These are phyloP conservation scores for Aspergillus steynii DNA, from an alignment of 495 filamentous ascomycete genomes.

Conservation along the genomic window DNA sequence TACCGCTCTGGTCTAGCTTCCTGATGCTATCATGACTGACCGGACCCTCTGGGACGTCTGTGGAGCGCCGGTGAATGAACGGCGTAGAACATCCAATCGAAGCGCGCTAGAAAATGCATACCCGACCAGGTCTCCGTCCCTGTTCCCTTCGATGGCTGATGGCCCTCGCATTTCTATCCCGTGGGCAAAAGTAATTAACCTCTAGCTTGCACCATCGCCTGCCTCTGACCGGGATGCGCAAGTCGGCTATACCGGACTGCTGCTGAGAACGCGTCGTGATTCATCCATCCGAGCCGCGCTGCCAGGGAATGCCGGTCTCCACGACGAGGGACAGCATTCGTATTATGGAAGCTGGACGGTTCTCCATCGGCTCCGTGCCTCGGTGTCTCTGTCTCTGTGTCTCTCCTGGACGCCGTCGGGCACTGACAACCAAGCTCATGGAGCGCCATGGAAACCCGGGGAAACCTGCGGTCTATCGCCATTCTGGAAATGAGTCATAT, in stretches of 20 bases:
- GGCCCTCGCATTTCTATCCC: too few relatives aligned
- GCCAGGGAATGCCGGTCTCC: slow-evolving; percentile 16
- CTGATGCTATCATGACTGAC: neutral
- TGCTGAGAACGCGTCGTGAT: neutral
- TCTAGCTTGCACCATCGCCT: neutral
- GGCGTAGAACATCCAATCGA: slow-evolving; percentile 19
- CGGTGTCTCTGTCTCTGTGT: neutral
- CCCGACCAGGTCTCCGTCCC: slow-evolving; percentile 10
- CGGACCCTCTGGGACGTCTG: slow-evolving; percentile 5
- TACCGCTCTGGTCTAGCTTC: slow-evolving; percentile 2
- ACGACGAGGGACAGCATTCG: slow-evolving; percentile 9
- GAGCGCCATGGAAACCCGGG: neutral
- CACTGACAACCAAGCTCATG: slow-evolving; percentile 6
- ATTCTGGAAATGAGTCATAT: slow-evolving; percentile 7
- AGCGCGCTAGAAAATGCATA: slow-evolving; percentile 26
- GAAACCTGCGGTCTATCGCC: neutral
- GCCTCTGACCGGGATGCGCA: neutral
- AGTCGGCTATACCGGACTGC: neutral
- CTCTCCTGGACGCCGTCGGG: neutral
- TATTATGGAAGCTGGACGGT: neutral
- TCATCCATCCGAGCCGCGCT: slow-evolving; percentile 9
- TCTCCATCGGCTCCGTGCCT: neutral
- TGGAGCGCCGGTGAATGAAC: slow-evolving; percentile 18
- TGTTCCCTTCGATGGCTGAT: neutral
- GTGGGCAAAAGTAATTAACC: too few relatives aligned